Base-by-base conservation (phyloP, 2,329 filamentous ascomycete genomes). In the Hymenoscyphus occultus region DNA sequence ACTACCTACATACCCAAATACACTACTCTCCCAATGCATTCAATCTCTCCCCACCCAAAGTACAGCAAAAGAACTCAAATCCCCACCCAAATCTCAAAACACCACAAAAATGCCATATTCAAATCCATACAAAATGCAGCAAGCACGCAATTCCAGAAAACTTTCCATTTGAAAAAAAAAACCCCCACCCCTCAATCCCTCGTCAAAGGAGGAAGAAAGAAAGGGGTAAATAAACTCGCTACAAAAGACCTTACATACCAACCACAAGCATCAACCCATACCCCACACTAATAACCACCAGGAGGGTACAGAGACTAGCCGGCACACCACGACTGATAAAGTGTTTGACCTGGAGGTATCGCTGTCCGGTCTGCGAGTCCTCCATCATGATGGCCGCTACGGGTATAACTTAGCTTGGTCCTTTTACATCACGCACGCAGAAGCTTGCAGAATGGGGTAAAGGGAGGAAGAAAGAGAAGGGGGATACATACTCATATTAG, bases 321-420 rank as follows among this genome's bases (percentile, higher is more conserved):
- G 95, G 94, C 45, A 99, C 86, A 74, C 95, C 95, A n/a, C 93
- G 83, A 61, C 90, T 96, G 74, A 99, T 89, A 78, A 99, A 99
- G 77, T 99, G 95, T 75, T 90, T 91, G 61, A 99, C 96, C 66
- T 90, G 84, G 62, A 99, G 84, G 75, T 99, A 99, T 64, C 95
- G 84, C 76, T 96, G 92, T 9, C 95, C 95, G 0, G 93, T 96
- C 69, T 90, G 85, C 0, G 91, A 86, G 73, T 99, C 94, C 79
- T 99, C 95, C 83, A 98, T 98, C 95, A 99, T 98, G 74, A 99
- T 98, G 3, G 95, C 95, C 74, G 95, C 92, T 96, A 69, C 56
- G 28, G 28, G 2, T 42, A 59, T 45, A 35, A 61, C 16, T 73
- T 66, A 74, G 68, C 35, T 64, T 60, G 9, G 1, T 28, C 7